Conservation (phyloP, 108 stramenopile species). For the Skeletonema tropicum region DNA sequence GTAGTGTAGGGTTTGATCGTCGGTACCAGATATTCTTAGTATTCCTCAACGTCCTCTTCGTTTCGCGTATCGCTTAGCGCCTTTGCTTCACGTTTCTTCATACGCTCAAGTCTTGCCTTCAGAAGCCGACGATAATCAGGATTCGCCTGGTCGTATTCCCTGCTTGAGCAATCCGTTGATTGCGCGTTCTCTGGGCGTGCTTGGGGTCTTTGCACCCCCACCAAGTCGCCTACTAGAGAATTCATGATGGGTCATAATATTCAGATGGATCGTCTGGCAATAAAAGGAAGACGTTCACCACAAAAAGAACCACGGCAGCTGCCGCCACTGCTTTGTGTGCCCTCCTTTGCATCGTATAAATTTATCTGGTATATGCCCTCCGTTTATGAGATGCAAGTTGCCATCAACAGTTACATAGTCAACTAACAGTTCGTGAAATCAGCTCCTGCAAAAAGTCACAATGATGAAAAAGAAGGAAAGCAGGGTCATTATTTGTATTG, state of each 20-base stretch:
- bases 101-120: neutral
- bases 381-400: neutral
- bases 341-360: neutral
- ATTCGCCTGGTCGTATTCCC: neutral
- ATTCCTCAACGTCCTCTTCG: neutral
- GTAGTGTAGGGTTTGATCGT: neutral
- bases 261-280: neutral
- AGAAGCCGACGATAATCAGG: neutral
- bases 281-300: neutral
- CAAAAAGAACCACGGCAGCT: neutral
- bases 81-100: neutral
- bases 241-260: neutral
- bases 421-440: too few relatives aligned
- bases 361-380: too few relatives aligned
- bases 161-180: neutral
- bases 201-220: neutral
- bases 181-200: neutral
- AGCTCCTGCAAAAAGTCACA: too few relatives aligned
- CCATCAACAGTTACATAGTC: too few relatives aligned
- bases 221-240: neutral
- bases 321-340: neutral
- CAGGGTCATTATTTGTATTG: too few relatives aligned
- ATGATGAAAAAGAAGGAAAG: too few relatives aligned
- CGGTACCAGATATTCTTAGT: neutral
- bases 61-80: neutral